Conservation (phyloP, 2,329 filamentous ascomycete species). For the Aspergillus melleus region DNA sequence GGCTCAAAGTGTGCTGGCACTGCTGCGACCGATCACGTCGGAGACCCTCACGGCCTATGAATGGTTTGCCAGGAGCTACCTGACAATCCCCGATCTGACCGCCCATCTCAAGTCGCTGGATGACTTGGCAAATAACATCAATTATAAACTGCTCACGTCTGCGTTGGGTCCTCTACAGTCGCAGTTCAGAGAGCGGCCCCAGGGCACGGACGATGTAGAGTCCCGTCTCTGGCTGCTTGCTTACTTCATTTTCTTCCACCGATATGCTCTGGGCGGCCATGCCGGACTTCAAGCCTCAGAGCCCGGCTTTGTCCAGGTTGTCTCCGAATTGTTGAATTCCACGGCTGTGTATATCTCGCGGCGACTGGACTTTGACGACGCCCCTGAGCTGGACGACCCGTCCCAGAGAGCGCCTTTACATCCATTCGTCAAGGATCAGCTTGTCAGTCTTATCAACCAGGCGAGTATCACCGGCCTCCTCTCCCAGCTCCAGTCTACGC, state of each 20-base stretch:
- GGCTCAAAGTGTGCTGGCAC: constrained; percentile 39
- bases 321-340: constrained; percentile 58
- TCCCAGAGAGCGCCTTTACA: constrained; percentile 35
- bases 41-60: constrained; percentile 47
- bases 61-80: constrained; percentile 47
- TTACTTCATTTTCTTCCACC: constrained; percentile 60
- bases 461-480: constrained; percentile 69
- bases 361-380: constrained; percentile 47
- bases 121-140: constrained; percentile 48
- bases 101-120: constrained; percentile 40
- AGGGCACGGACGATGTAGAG: constrained; percentile 36
- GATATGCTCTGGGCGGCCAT: constrained; percentile 44
- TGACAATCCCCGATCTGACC: constrained; percentile 46
- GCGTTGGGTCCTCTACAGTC: constrained; percentile 36
- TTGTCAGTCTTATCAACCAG: constrained; percentile 72
- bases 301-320: constrained; percentile 55
- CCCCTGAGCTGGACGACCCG: constrained; percentile 27
- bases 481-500: constrained; percentile 40
- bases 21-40: constrained; percentile 45
- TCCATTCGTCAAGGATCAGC: constrained; percentile 63
- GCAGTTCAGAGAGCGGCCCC: constrained; percentile 23
- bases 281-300: constrained; percentile 46
- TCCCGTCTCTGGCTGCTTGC: constrained; percentile 58
- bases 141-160: constrained; percentile 51
- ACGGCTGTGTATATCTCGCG: constrained; percentile 56